These are phyloP conservation scores for Cercospora nicotianae DNA, from an alignment of 2,329 filamentous ascomycete species.

Conservation along the genomic window DNA sequence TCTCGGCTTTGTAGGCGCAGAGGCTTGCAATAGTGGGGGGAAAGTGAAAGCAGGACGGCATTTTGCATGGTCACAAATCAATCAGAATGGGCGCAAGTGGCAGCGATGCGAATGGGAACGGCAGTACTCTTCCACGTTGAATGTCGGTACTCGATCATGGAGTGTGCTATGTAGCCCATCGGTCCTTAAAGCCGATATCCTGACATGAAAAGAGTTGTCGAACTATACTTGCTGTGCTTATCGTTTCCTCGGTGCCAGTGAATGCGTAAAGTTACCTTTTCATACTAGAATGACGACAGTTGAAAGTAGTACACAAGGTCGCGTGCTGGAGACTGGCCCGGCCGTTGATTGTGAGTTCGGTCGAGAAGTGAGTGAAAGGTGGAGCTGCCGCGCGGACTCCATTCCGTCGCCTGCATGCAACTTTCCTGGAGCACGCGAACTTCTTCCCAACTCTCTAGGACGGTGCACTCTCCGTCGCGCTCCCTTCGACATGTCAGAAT, in stretches of 20 bases:
- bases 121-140: background rate
- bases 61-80: constrained; percentile 12
- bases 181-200: background rate
- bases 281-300: background rate
- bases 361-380: background rate
- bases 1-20: constrained; percentile 52
- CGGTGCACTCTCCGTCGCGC: background rate
- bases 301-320: background rate
- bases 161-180: background rate
- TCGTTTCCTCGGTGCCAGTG: background rate
- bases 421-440: background rate
- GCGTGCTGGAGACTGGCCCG: background rate
- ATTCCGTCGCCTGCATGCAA: background rate
- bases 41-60: background rate
- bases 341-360: background rate
- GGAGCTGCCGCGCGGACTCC: background rate
- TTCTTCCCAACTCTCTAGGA: background rate
- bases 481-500: constrained; percentile 74
- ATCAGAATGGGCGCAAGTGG: constrained; percentile 14
- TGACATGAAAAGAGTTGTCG: constrained; percentile 4
- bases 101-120: background rate
- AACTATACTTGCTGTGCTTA: constrained; percentile 7
- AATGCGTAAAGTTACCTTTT: background rate
- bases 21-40: constrained; percentile 15
- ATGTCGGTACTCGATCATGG: background rate